Evolutionary conservation across 345 rosid genomes (phyloP).

Genomic region (Dipteronia sinensis): DNA sequence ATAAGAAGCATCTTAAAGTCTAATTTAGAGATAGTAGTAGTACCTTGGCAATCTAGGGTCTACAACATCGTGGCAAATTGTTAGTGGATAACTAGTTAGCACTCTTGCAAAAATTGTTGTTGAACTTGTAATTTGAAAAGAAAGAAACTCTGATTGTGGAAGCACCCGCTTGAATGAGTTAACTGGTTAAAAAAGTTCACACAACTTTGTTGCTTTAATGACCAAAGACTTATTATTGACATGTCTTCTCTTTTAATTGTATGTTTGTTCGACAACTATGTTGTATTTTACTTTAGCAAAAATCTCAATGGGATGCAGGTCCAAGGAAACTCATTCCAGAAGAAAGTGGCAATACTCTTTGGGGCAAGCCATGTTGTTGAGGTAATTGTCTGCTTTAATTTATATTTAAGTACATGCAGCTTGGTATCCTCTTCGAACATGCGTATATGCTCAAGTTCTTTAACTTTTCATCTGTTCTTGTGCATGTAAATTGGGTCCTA

Average conservation of each 20-base stretch:
- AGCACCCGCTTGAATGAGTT: neutral
- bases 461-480: neutral
- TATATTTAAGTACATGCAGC: neutral
- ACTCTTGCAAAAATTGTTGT: neutral
- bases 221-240: neutral
- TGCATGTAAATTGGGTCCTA: neutral
- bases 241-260: neutral
- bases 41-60: neutral
- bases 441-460: neutral
- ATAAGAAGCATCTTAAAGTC: neutral
- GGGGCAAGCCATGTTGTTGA: conserved; percentile 74
- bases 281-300: conserved; percentile 1
- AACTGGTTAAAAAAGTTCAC: neutral
- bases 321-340: conserved; percentile 96
- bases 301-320: conserved; percentile 49
- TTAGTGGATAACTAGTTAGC: neutral
- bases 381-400: conserved; percentile 50
- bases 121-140: neutral
- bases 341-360: conserved; percentile 83
- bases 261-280: conserved; percentile 3
- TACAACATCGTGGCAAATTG: neutral
- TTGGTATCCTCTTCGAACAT: neutral
- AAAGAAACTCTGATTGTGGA: neutral
- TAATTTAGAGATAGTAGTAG: neutral
- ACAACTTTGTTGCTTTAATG: conserved; percentile 16